Conservation (phyloP, 164 flowering plant genomes). For the Magnolia officinalis region DNA sequence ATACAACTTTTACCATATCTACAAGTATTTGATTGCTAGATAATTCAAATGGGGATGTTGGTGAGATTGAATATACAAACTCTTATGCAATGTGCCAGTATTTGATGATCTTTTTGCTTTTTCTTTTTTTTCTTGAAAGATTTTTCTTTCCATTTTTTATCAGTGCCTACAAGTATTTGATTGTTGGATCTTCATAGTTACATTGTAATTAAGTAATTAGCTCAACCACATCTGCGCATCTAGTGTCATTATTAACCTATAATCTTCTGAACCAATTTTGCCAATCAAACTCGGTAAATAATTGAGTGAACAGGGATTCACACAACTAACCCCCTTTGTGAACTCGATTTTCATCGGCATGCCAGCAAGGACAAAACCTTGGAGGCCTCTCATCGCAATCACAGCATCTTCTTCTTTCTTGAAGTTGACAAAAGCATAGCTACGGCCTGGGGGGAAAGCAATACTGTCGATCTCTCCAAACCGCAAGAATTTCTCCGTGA, state of each 20-base stretch:
- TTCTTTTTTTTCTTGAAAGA: too few species aligned
- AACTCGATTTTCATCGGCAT: constrained; percentile 81
- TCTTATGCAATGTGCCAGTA: neutral
- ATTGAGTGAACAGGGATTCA: constrained; percentile 14
- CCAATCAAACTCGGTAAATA: neutral
- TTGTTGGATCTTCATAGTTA: neutral
- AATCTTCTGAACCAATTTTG: neutral
- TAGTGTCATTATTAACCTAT: neutral
- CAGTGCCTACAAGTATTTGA: neutral
- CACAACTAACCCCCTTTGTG: constrained; percentile 95
- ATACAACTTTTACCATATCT: neutral
- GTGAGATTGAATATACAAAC: neutral
- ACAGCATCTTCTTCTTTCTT: constrained; percentile 64
- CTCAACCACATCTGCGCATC: neutral
- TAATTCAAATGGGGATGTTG: too few species aligned
- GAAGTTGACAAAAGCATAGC: constrained; percentile 84
- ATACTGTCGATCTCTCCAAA: constrained; percentile 78
- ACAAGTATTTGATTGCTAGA: neutral
- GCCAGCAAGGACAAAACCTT: constrained; percentile 67
- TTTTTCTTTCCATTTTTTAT: neutral
- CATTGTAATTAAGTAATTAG: neutral
- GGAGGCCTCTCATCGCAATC: constrained; percentile 63
- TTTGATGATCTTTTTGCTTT: too few species aligned
- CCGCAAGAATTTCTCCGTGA: constrained; percentile 48
- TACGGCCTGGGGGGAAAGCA: constrained; percentile 71